These are phyloP conservation scores for Pestalotiopsis sp. DNA, from an alignment of 2,329 filamentous ascomycete genomes.

Conservation along the genomic window DNA sequence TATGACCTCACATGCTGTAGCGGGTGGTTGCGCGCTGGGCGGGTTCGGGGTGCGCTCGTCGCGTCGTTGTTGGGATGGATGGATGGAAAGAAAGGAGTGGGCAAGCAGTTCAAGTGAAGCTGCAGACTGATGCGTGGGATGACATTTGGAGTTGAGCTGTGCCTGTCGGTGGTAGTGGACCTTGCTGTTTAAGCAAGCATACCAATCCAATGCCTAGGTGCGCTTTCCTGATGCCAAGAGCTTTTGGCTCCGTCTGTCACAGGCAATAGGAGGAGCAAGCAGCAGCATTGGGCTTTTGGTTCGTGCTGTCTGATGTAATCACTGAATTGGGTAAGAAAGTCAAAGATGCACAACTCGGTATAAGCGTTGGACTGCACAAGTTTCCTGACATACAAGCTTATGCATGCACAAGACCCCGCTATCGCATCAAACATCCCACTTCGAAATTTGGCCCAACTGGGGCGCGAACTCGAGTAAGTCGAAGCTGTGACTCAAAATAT, in stretches of 20 bases:
- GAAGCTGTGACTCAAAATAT: constrained; percentile 9
- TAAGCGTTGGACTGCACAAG: not conserved
- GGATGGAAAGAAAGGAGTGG: not conserved
- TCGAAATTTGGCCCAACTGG: constrained; percentile 8
- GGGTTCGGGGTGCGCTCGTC: not conserved
- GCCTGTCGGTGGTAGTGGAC: not conserved
- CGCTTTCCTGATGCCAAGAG: not conserved
- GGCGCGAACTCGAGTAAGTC: not conserved
- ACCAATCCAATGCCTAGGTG: not conserved
- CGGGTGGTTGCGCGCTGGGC: not conserved
- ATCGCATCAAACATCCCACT: constrained; percentile 10
- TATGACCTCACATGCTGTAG: constrained; percentile 33
- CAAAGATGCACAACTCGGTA: not conserved
- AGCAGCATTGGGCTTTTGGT: too few relatives aligned
- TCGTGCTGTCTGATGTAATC: not conserved
- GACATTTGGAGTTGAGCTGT: not conserved
- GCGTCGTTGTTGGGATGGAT: not conserved
- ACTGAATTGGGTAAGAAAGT: not conserved
- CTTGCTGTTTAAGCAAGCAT: not conserved
- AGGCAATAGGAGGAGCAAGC: not conserved
- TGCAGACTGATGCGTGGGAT: not conserved
- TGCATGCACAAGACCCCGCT: not conserved
- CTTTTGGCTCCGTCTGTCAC: not conserved
- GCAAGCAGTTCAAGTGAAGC: not conserved
- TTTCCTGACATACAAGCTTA: too few relatives aligned